phyloP scores from a whole-genome alignment of 176 grass and related monocot genomes.

The Lolium multiflorum region DNA sequence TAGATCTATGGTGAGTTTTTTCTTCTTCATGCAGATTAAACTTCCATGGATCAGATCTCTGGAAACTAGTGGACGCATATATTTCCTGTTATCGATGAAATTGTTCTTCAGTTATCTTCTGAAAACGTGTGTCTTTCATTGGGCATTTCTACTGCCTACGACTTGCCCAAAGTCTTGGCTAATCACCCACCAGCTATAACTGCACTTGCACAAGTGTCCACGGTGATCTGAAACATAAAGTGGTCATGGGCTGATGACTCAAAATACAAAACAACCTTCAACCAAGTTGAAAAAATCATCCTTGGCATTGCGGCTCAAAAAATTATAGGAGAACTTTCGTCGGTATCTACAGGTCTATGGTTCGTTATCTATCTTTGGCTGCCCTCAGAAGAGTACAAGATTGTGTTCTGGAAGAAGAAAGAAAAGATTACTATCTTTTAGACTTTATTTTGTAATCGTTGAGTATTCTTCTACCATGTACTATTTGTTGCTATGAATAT shows the following conservation, averaged over 20 bases:
- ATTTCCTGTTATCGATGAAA: background rate
- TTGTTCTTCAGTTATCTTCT: conserved; percentile 7
- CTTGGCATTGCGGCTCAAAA: too few species aligned
- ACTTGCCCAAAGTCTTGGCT: too few species aligned
- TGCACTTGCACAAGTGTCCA: background rate
- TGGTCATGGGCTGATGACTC: background rate
- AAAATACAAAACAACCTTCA: conserved; percentile 40
- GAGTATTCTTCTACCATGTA: too few species aligned
- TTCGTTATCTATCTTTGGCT: too few species aligned
- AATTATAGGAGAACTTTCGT: too few species aligned
- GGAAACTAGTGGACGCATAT: conserved; percentile 17
- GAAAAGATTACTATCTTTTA: too few species aligned
- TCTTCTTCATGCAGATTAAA: background rate
- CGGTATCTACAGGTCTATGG: too few species aligned
- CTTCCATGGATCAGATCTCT: background rate
- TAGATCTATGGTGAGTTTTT: background rate
- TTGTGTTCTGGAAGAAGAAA: too few species aligned
- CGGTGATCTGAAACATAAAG: conserved; percentile 13
- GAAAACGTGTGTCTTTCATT: background rate
- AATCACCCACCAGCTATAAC: background rate
- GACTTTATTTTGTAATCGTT: too few species aligned
- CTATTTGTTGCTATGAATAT: too few species aligned
- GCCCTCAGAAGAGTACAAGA: too few species aligned
- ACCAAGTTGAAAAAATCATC: background rate
- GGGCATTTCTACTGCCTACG: background rate